Evolutionary conservation across 2,329 filamentous ascomycete genomes (phyloP).

Genomic region (Westerdykella ornata): DNA sequence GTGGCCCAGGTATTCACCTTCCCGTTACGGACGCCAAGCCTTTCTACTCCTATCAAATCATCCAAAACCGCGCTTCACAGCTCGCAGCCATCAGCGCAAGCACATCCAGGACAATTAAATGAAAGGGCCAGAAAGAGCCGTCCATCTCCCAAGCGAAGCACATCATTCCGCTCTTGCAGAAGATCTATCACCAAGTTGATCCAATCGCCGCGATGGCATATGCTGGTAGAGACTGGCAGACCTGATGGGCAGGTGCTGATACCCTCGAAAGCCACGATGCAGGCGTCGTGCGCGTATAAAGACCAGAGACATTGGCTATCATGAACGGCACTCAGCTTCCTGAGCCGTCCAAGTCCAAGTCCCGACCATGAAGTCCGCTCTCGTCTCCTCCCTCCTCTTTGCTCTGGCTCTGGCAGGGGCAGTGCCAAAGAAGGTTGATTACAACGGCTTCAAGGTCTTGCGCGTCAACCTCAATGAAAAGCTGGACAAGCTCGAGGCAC

Average conservation of each 20-base stretch:
- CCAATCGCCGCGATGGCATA: slow-evolving; percentile 8
- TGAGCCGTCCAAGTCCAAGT: slow-evolving; percentile 1
- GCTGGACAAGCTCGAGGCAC: slow-evolving; percentile 17
- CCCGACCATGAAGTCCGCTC: slow-evolving; percentile 23
- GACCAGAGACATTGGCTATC: slow-evolving; percentile 8
- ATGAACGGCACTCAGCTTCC: neutral
- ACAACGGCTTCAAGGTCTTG: slow-evolving; percentile 34
- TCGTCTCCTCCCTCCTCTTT: slow-evolving; percentile 22
- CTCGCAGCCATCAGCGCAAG: slow-evolving; percentile 14
- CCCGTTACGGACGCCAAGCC: slow-evolving; percentile 7
- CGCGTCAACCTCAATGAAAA: slow-evolving; percentile 20
- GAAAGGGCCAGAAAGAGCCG: slow-evolving; percentile 20
- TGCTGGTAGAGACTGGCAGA: slow-evolving; percentile 5
- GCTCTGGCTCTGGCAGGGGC: slow-evolving; percentile 19
- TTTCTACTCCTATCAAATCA: slow-evolving; percentile 15
- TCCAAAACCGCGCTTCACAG: slow-evolving; percentile 3
- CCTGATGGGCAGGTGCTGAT: slow-evolving; percentile 19
- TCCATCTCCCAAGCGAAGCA: slow-evolving; percentile 4
- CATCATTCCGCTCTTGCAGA: slow-evolving; percentile 19
- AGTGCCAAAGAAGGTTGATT: slow-evolving; percentile 31
- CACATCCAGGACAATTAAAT: slow-evolving; percentile 15
- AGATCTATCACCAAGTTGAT: slow-evolving; percentile 23
- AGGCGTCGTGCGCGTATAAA: slow-evolving; percentile 5
- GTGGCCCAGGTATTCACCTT: slow-evolving; percentile 11
- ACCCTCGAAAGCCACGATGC: neutral